A percentile compares a stretch with the other conserved stretches of the same genome.
Evolutionary conservation across 352 stramenopile genomes (phyloP).

Genomic region (Globisporangium emineosum): DNA sequence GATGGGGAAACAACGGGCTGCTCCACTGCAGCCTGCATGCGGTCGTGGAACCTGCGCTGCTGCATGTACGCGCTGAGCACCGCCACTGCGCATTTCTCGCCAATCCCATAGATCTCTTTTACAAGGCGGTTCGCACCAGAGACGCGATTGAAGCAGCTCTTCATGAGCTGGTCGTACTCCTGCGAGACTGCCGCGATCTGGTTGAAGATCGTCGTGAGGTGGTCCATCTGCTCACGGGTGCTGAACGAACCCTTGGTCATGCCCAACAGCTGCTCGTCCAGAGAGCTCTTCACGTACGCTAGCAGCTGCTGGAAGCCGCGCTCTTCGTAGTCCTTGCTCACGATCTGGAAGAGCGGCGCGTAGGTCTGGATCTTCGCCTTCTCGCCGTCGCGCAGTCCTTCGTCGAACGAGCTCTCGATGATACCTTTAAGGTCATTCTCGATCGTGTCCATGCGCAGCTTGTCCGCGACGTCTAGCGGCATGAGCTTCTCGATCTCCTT

Average conservation of each 20-base stretch:
- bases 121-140: conserved; percentile 51
- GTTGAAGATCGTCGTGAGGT: conserved; percentile 77
- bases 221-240: conserved; percentile 71
- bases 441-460: conserved; percentile 78
- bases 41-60: conserved; percentile 68
- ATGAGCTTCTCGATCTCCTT: conserved; percentile 76
- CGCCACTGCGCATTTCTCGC: conserved; percentile 52
- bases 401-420: conserved; percentile 68
- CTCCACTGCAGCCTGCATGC: conserved; percentile 38
- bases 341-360: conserved; percentile 71
- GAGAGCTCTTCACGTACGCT: conserved; percentile 32
- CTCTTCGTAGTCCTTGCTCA: conserved; percentile 68
- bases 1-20: background rate
- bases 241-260: conserved; percentile 54
- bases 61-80: conserved; percentile 70
- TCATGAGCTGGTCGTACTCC: conserved; percentile 52
- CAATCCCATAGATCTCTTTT: conserved; percentile 48
- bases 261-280: conserved; percentile 32
- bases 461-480: conserved; percentile 76
- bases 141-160: conserved; percentile 52
- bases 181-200: conserved; percentile 61
- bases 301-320: conserved; percentile 57
- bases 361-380: conserved; percentile 52
- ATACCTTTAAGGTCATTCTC: conserved; percentile 80
- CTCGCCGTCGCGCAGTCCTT: conserved; percentile 45